phyloP scores from a whole-genome alignment of 2,329 filamentous ascomycete species.

The Epichloe uncinata region DNA sequence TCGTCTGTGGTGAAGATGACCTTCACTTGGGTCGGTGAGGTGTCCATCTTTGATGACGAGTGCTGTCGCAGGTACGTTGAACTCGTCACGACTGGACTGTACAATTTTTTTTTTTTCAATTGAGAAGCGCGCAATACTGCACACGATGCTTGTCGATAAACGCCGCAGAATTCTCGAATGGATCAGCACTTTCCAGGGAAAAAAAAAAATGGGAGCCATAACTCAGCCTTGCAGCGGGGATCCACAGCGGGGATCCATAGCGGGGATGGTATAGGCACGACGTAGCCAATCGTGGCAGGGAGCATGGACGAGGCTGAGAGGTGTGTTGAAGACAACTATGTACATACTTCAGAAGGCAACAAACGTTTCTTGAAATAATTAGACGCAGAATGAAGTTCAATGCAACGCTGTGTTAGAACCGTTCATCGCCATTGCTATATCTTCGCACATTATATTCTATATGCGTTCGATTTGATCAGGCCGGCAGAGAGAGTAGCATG shows the following conservation, averaged over 20 bases:
- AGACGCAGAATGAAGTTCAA: too few relatives aligned
- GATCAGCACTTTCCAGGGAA: neutral
- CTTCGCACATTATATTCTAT: too few relatives aligned
- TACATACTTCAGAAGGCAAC: too few relatives aligned
- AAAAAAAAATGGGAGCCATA: neutral
- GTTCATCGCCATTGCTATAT: too few relatives aligned
- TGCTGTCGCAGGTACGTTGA: neutral
- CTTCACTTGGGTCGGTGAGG: constrained; percentile 42
- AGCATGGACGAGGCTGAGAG: neutral
- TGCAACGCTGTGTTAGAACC: too few relatives aligned
- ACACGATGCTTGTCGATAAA: neutral
- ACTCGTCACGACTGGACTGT: neutral
- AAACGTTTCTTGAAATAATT: too few relatives aligned
- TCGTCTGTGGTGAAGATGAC: constrained; percentile 55
- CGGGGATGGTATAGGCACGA: neutral
- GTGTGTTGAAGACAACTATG: neutral
- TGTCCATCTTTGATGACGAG: constrained; percentile 18
- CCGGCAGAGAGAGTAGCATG: too few relatives aligned
- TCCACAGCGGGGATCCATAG: neutral
- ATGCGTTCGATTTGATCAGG: too few relatives aligned
- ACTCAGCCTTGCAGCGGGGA: neutral
- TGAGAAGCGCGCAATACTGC: too few relatives aligned
- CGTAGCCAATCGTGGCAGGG: neutral
- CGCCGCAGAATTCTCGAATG: neutral
- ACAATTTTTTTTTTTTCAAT: too few relatives aligned